These are phyloP conservation scores for Ceriops zippeliana DNA, from an alignment of 345 rosid genomes.

Conservation along the genomic window DNA sequence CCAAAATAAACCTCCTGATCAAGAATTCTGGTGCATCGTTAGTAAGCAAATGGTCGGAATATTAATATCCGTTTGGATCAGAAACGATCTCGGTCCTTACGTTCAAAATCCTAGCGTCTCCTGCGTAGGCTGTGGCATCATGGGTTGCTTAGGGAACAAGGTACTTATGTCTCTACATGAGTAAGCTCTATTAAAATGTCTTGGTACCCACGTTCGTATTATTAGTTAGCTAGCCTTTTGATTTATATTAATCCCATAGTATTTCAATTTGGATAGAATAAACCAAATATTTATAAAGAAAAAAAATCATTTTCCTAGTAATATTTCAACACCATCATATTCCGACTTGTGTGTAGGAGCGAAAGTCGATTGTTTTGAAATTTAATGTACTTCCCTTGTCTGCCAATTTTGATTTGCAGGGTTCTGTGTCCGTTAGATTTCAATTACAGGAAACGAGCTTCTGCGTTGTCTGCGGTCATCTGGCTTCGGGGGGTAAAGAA, in stretches of 20 bases:
- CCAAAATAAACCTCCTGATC: too few species aligned
- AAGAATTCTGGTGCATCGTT: slow-evolving; percentile 43
- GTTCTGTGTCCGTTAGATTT: slow-evolving; percentile 76
- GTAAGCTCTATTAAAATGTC: too few species aligned
- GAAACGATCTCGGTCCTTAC: slow-evolving; percentile 47
- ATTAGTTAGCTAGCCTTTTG: too few species aligned
- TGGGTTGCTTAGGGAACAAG: slow-evolving; percentile 86
- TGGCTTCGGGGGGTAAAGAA: slow-evolving; percentile 81
- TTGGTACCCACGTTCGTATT: too few species aligned
- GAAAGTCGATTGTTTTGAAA: too few species aligned
- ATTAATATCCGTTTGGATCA: slow-evolving; percentile 62
- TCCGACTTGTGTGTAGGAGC: too few species aligned
- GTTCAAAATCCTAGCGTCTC: slow-evolving; percentile 58
- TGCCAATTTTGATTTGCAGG: slow-evolving; percentile 33
- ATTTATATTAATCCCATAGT: too few species aligned
- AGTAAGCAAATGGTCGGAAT: slow-evolving; percentile 88
- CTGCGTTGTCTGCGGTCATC: slow-evolving; percentile 75
- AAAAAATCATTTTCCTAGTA: too few species aligned
- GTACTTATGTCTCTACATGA: slow-evolving; percentile 22
- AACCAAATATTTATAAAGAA: too few species aligned
- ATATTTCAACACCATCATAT: too few species aligned
- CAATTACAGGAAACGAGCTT: slow-evolving; percentile 63
- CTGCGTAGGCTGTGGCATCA: slow-evolving; percentile 74
- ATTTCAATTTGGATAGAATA: too few species aligned
- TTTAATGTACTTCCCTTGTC: too few species aligned